Base-by-base conservation (phyloP, 1,284 basidiomycete species). In the Waitea zeae region DNA sequence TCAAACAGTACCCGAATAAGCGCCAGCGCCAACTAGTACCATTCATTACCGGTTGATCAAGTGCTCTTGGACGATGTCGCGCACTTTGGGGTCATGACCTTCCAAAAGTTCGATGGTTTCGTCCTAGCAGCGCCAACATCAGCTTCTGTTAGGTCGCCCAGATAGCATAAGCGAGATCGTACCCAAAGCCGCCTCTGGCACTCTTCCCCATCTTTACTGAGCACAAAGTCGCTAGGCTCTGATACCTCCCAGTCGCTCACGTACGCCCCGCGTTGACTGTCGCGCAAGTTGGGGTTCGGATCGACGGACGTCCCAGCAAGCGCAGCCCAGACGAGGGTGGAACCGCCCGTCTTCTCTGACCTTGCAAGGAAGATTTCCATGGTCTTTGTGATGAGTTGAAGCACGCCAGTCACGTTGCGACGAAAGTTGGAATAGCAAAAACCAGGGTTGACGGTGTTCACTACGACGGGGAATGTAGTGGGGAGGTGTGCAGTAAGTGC, bases 401-500 rank as follows among this genome's bases (percentile, higher is more conserved):
- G 17, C 12, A 33, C 13, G 4, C 2, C 13, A 6, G 11, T 17
- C 12, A 20, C 19, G 5, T 47, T 17, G 19, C 47, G 42, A 19
- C 56, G 51, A 1, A 72, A 42, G 12, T 51, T 49, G 6, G 68
- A 65, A 31, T 47, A 36, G 46, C 67, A 70, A 39, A 53, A 62
- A 0, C 68, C 67, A 4, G 67, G 68, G 33, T 58, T 57, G 24
- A 62, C 56, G 12, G 56, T 31, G 17, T 58, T 54, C 12, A 64
- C 44, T 0, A 55, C 48, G 27, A 56, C 39, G 1, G 52, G 46
- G 2, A 41, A 38, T 17, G 40, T 24, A 2, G 36, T 2, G 2
- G 43, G 33, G 4, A 65, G 50, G 22, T 49, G 55, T 3, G 53
- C 49, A 4, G 48, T 50, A 1, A 67, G 46, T 5, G 56, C 57